phyloP scores from a whole-genome alignment of 2,329 filamentous ascomycete genomes.

The Penicillium sp. region DNA sequence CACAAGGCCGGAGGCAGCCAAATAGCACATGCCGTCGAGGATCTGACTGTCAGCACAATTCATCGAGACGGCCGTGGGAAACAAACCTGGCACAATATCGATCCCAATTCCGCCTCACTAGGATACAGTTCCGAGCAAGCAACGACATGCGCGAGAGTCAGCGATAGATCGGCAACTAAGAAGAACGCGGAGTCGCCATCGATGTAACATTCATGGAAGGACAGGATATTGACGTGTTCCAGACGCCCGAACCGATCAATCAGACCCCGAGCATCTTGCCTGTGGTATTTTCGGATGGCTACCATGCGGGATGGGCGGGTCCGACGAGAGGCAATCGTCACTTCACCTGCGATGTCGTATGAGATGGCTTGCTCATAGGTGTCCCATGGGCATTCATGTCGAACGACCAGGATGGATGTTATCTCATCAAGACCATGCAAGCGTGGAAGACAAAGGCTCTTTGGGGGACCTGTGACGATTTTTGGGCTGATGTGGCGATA shows the following conservation, averaged over 20 bases:
- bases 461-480: too few relatives aligned
- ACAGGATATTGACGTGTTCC: slow-evolving; percentile 6
- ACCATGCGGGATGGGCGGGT: slow-evolving; percentile 9
- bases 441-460: too few relatives aligned
- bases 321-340: slow-evolving; percentile 8
- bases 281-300: slow-evolving; percentile 13
- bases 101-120: slow-evolving; percentile 16
- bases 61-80: background rate
- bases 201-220: slow-evolving; percentile 11
- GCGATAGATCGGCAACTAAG: slow-evolving; percentile 13
- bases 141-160: slow-evolving; percentile 17
- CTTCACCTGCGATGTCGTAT: slow-evolving; percentile 14
- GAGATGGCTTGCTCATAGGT: slow-evolving; percentile 13
- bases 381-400: background rate
- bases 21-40: slow-evolving; percentile 21
- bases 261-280: background rate
- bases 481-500: too few relatives aligned
- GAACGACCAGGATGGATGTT: too few relatives aligned
- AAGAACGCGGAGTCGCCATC: slow-evolving; percentile 6
- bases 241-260: slow-evolving; percentile 4
- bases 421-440: too few relatives aligned
- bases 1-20: slow-evolving; percentile 14
- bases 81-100: slow-evolving; percentile 12
- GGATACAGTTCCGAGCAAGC: slow-evolving; percentile 12
- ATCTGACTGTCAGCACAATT: slow-evolving; percentile 14